Conservation (phyloP, 805 yeast genomes). For the Starmerella potacharoeniae region DNA sequence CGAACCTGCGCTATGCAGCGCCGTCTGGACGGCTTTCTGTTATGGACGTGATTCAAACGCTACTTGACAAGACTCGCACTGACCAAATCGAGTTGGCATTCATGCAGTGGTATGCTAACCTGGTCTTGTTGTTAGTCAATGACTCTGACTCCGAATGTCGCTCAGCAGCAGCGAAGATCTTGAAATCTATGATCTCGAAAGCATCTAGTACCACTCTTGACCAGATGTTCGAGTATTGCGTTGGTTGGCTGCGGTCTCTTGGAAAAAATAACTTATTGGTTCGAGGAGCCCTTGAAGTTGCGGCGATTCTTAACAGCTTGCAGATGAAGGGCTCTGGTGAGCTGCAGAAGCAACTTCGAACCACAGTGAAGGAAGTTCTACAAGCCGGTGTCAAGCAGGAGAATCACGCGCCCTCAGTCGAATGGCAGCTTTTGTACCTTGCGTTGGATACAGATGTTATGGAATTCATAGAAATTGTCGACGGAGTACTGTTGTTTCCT, state of each 20-base stretch:
- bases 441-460: slow-evolving; percentile 36
- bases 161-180: slow-evolving; percentile 61
- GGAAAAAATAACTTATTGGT: slow-evolving; percentile 15
- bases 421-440: slow-evolving; percentile 72
- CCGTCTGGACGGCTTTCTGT: slow-evolving; percentile 81
- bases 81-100: slow-evolving; percentile 37
- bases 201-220: neutral
- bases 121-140: slow-evolving; percentile 63
- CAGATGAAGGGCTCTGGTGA: neutral
- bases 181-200: slow-evolving; percentile 1
- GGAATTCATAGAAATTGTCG: slow-evolving; percentile 34
- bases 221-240: slow-evolving; percentile 14
- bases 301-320: slow-evolving; percentile 10
- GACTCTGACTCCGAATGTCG: slow-evolving; percentile 74
- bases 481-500: slow-evolving; percentile 59
- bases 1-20: slow-evolving; percentile 73
- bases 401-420: slow-evolving; percentile 21
- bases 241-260: slow-evolving; percentile 16
- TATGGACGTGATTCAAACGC: slow-evolving; percentile 67
- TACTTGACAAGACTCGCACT: slow-evolving; percentile 49
- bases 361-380: slow-evolving; percentile 3
- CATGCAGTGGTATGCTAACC: slow-evolving; percentile 69
- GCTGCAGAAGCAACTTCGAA: neutral
- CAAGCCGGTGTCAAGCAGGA: slow-evolving; percentile 2
- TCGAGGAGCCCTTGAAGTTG: slow-evolving; percentile 22